These are phyloP conservation scores for Sporodiniella umbellata DNA, from an alignment of 371 early-diverging fungal species.

Conservation along the genomic window DNA sequence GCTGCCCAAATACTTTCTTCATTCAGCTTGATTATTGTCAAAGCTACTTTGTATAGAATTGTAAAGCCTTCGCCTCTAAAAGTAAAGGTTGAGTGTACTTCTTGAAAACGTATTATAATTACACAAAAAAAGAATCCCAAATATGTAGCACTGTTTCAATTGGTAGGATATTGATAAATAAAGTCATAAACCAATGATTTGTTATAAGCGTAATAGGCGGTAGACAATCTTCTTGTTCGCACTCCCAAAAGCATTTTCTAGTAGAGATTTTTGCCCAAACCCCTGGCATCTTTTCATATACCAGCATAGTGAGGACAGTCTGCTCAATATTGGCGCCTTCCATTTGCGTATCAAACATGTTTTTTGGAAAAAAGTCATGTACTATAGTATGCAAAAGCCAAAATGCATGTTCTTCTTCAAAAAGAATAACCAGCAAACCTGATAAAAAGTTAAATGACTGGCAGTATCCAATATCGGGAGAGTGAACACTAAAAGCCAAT, in stretches of 20 bases:
- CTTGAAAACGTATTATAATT: slow-evolving; percentile 10
- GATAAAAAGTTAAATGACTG: slow-evolving; percentile 83
- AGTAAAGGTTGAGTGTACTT: neutral
- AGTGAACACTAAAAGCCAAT: slow-evolving; percentile 63
- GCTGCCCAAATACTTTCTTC: slow-evolving; percentile 59
- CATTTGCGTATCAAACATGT: slow-evolving; percentile 77
- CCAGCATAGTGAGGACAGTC: slow-evolving; percentile 64
- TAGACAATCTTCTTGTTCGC: slow-evolving; percentile 49
- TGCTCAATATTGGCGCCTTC: slow-evolving; percentile 77
- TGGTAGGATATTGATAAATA: slow-evolving; percentile 79
- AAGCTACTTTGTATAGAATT: slow-evolving; percentile 71
- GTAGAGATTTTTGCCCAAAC: slow-evolving; percentile 53
- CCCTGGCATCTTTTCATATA: slow-evolving; percentile 57
- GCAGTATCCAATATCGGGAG: slow-evolving; percentile 78
- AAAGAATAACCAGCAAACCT: slow-evolving; percentile 72
- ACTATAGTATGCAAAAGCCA: slow-evolving; percentile 79
- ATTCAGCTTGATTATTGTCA: slow-evolving; percentile 73
- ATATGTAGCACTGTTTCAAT: slow-evolving; percentile 74
- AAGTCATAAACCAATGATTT: slow-evolving; percentile 81
- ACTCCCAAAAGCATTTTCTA: slow-evolving; percentile 53
- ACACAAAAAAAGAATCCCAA: slow-evolving; percentile 83
- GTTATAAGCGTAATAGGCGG: slow-evolving; percentile 75
- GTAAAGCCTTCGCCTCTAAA: slow-evolving; percentile 68
- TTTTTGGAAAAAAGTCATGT: slow-evolving; percentile 70
- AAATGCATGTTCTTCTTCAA: slow-evolving; percentile 76